These are phyloP conservation scores for Globisporangium viniferum DNA, from an alignment of 352 stramenopile species.

Conservation along the genomic window DNA sequence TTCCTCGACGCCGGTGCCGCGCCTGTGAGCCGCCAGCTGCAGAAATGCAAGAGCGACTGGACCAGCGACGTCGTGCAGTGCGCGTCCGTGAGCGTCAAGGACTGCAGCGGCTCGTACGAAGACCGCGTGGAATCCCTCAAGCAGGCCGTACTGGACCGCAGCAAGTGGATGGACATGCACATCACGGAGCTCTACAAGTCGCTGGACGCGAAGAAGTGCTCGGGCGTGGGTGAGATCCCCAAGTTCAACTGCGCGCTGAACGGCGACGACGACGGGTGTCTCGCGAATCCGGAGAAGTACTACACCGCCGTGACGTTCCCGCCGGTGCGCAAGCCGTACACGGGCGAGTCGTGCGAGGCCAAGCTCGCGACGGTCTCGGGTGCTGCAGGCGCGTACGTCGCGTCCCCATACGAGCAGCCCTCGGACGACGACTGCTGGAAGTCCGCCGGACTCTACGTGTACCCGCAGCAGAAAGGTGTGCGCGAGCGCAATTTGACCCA, in stretches of 20 bases:
- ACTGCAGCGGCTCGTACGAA: conserved; percentile 59
- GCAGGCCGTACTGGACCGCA: conserved; percentile 39
- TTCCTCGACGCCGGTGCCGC: conserved; percentile 52
- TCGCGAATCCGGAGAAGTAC: conserved; percentile 21
- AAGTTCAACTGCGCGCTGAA: conserved; percentile 23
- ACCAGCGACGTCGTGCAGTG: conserved; percentile 51
- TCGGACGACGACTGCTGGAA: conserved; percentile 77
- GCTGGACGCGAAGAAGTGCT: conserved; percentile 10
- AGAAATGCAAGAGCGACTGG: conserved; percentile 55
- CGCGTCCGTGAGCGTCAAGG: conserved; percentile 44
- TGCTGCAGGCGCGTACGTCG: conserved; percentile 13
- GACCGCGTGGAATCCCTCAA: conserved; percentile 48
- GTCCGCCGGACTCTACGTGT: conserved; percentile 51
- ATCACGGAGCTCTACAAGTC: conserved; percentile 76
- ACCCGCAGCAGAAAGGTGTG: conserved; percentile 57
- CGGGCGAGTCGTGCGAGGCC: conserved; percentile 32
- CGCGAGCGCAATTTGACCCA: conserved; percentile 54
- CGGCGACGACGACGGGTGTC: conserved; percentile 20
- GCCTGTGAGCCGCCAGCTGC: conserved; percentile 46
- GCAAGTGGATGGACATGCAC: conserved; percentile 70
- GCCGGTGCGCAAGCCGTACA: conserved; percentile 46
- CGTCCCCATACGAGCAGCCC: conserved; percentile 32
- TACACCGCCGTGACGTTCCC: conserved; percentile 51
- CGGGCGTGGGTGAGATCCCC: conserved; percentile 13
- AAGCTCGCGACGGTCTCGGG: conserved; percentile 8